Evolutionary conservation across 2,329 filamentous ascomycete species (phyloP).

Genomic region (Ophiostoma novo-ulmi): DNA sequence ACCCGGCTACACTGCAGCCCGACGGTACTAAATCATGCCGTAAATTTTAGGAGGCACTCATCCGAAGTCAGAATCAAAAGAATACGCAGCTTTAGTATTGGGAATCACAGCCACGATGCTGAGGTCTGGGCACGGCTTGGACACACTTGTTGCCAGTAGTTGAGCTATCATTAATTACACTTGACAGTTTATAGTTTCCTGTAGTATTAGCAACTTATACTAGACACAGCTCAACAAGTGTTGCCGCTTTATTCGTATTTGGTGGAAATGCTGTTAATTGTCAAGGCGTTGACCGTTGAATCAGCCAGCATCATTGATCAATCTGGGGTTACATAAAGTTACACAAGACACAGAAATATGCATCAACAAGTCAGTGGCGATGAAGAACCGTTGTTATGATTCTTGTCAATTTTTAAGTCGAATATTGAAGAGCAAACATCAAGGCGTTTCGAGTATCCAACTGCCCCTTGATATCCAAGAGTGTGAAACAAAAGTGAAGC

Average conservation of each 20-base stretch:
- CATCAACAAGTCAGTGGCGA: background rate
- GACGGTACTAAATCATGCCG: background rate
- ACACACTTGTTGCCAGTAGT: background rate
- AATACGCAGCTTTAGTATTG: background rate
- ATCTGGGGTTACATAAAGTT: background rate
- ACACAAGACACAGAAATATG: background rate
- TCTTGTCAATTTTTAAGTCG: background rate
- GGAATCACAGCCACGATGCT: background rate
- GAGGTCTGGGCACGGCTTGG: background rate
- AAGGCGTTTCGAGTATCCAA: conserved; percentile 1
- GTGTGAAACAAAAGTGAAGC: conserved; percentile 3
- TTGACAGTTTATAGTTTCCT: background rate
- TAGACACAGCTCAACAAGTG: background rate
- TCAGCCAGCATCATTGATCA: background rate
- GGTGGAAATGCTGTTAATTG: background rate
- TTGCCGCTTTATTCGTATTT: background rate
- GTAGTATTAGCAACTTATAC: background rate
- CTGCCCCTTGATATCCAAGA: conserved; percentile 4
- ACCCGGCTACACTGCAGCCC: background rate
- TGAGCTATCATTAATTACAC: background rate
- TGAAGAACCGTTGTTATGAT: background rate
- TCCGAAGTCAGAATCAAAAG: background rate
- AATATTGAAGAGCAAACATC: background rate
- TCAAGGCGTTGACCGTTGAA: background rate
- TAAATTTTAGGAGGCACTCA: background rate